Conservation (phyloP, 352 stramenopile genomes). For the Blastocystis sp. region DNA sequence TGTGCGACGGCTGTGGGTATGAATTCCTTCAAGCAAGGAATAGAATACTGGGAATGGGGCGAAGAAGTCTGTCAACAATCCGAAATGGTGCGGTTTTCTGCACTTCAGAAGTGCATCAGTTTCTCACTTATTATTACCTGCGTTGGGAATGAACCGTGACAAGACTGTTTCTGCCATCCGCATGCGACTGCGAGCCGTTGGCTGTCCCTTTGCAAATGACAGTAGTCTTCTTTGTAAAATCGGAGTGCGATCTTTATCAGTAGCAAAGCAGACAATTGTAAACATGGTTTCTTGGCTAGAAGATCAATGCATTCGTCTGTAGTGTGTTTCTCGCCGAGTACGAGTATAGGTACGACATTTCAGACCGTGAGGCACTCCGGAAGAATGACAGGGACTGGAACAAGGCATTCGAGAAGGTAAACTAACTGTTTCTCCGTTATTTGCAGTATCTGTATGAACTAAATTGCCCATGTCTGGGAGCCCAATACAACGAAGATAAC, state of each 20-base stretch:
- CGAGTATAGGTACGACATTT: constrained; percentile 24
- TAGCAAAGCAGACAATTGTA: constrained; percentile 43
- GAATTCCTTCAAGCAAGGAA: too few species aligned
- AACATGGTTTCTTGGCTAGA: constrained; percentile 51
- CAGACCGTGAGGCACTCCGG: constrained; percentile 2
- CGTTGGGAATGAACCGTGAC: constrained; percentile 14
- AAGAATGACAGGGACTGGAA: constrained; percentile 39
- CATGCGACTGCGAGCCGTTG: constrained; percentile 5
- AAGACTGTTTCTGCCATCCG: constrained; percentile 46
- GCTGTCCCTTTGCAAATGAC: constrained; percentile 29
- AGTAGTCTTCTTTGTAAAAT: constrained; percentile 23
- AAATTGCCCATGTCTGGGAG: constrained; percentile 1
- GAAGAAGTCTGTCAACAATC: too few species aligned
- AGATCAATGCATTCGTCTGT: constrained; percentile 67
- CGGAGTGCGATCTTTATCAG: neutral
- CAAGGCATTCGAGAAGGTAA: constrained; percentile 8
- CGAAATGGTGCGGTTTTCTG: too few species aligned
- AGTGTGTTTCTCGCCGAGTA: neutral
- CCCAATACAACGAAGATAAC: constrained; percentile 25
- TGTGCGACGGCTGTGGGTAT: too few species aligned
- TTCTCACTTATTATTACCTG: too few species aligned
- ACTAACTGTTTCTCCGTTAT: neutral
- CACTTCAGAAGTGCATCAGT: too few species aligned
- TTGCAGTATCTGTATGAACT: constrained; percentile 45
- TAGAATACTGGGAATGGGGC: too few species aligned